These are phyloP conservation scores for Lichtheimia ornata DNA, from an alignment of 371 early-diverging fungal species.

Conservation along the genomic window DNA sequence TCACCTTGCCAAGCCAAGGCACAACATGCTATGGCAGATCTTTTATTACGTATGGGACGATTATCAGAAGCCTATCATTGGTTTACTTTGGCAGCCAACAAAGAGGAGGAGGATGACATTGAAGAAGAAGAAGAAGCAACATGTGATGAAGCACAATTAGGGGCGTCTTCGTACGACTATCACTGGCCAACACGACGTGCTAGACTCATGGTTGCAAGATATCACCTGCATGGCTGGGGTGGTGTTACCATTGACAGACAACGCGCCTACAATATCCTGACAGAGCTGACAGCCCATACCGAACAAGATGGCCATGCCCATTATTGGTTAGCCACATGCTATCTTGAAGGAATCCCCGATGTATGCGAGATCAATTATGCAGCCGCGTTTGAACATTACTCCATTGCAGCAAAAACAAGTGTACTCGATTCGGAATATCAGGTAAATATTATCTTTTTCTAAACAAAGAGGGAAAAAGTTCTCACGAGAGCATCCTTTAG, in stretches of 20 bases:
- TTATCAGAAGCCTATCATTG: conserved; percentile 35
- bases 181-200: conserved; percentile 18
- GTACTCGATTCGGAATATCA: conserved; percentile 44
- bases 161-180: conserved; percentile 1
- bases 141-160: not conserved
- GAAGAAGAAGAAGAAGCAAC: too few species aligned
- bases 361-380: conserved; percentile 23
- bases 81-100: conserved; percentile 33
- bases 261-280: conserved; percentile 34
- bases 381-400: conserved; percentile 35
- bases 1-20: conserved; percentile 46
- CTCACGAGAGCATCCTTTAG: conserved; percentile 12
- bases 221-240: conserved; percentile 40
- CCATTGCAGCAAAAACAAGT: conserved; percentile 30
- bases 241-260: conserved; percentile 22
- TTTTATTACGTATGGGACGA: conserved; percentile 33
- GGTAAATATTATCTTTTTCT: conserved; percentile 17
- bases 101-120: not conserved
- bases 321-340: conserved; percentile 47
- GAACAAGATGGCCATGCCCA: conserved; percentile 27
- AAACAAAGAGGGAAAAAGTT: not conserved
- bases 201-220: conserved; percentile 40
- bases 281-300: conserved; percentile 15
- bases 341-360: conserved; percentile 40
- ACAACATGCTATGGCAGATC: conserved; percentile 38